A percentile compares a stretch with the other conserved stretches of the same genome.
phyloP scores from a whole-genome alignment of 129 eudicot genomes.

The Calendula officinalis region DNA sequence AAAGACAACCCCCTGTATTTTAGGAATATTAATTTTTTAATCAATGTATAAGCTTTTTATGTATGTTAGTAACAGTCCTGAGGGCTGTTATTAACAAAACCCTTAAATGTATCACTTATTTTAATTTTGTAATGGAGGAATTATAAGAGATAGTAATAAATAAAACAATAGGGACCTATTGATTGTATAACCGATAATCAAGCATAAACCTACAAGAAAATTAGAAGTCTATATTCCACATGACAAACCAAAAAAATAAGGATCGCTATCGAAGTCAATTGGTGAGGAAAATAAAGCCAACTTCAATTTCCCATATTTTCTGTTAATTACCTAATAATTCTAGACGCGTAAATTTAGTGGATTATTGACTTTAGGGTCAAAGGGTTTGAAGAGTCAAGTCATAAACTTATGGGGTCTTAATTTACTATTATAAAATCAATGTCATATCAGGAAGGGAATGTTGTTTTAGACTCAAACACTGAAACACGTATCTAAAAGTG shows the following conservation, averaged over 20 bases:
- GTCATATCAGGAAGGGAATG: constrained; percentile 8
- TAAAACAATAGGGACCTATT: too few relatives aligned
- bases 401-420: constrained; percentile 6
- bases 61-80: too few relatives aligned
- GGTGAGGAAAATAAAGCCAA: constrained; percentile 26
- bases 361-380: constrained; percentile 27
- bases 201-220: neutral
- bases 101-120: too few relatives aligned
- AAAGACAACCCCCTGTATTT: too few relatives aligned
- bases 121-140: too few relatives aligned
- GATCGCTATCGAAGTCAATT: constrained; percentile 28
- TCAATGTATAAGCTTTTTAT: too few relatives aligned
- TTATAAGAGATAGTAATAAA: too few relatives aligned
- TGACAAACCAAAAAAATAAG: constrained; percentile 11
- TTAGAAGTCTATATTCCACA: constrained; percentile 13
- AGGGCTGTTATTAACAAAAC: too few relatives aligned
- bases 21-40: too few relatives aligned
- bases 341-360: constrained; percentile 34
- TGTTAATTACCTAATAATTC: neutral
- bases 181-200: neutral
- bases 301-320: constrained; percentile 4
- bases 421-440: constrained; percentile 9
- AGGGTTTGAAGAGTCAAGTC: constrained; percentile 33
- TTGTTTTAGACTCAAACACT: neutral
- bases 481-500: neutral